A percentile compares a stretch with the other conserved stretches of the same genome.
Conservation (phyloP, 352 stramenopile species). For the Phytopythium kandeliae region DNA sequence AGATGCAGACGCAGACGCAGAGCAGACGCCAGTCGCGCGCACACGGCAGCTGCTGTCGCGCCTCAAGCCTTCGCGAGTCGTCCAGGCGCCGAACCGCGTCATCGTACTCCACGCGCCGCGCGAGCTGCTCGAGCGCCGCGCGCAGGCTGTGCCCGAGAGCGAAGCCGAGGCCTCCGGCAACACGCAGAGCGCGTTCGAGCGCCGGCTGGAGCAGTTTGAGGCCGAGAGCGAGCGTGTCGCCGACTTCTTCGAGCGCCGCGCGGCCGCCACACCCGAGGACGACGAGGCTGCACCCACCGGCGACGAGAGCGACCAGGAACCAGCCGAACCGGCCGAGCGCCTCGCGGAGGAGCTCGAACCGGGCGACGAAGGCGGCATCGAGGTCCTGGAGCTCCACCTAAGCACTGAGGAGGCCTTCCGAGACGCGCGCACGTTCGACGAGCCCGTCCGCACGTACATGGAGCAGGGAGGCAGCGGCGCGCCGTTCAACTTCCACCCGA, state of each 20-base stretch:
- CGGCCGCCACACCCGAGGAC: neutral
- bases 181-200: conserved; percentile 48
- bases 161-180: conserved; percentile 54
- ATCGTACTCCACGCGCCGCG: conserved; percentile 49
- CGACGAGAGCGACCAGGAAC: neutral
- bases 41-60: conserved; percentile 34
- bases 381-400: conserved; percentile 65
- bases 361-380: conserved; percentile 23
- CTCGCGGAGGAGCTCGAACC: neutral
- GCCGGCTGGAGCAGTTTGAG: conserved; percentile 41
- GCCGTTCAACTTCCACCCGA: conserved; percentile 83
- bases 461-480: conserved; percentile 46
- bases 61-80: conserved; percentile 28
- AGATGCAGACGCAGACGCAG: conserved; percentile 1
- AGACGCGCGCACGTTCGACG: conserved; percentile 29
- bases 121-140: conserved; percentile 44
- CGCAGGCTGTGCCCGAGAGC: conserved; percentile 48
- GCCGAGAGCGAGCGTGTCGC: conserved; percentile 40
- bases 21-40: conserved; percentile 21
- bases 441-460: conserved; percentile 65
- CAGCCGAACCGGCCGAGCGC: too few species aligned
- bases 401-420: conserved; percentile 36
- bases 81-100: conserved; percentile 64
- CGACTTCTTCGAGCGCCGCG: conserved; percentile 54
- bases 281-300: neutral